Percentiles rank a stretch among this genome's conserved stretches.
Conservation (phyloP, 2,329 filamentous ascomycete species). For the Talaromyces sp. region DNA sequence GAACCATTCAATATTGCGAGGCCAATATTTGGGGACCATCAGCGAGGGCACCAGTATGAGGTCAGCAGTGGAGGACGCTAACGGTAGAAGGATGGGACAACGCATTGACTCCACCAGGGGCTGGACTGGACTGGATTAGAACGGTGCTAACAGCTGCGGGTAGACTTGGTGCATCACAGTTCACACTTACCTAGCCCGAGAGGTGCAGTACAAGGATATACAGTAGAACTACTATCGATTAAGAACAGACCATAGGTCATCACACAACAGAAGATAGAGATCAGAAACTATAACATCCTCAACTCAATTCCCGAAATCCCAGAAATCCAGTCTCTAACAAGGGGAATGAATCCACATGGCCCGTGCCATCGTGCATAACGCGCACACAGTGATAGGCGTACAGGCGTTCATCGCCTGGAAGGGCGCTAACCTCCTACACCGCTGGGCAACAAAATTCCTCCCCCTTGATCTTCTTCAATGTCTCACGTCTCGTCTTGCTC, state of each 20-base stretch:
- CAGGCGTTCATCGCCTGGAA: neutral
- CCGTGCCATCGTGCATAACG: constrained; percentile 1
- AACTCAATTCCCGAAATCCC: neutral
- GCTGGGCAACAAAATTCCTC: constrained; percentile 34
- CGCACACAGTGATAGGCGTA: constrained; percentile 13
- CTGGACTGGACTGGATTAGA: constrained; percentile 7
- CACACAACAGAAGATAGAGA: neutral
- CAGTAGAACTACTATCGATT: no score
- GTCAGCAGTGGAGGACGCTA: constrained; percentile 2
- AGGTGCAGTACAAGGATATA: no score
- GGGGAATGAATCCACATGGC: neutral
- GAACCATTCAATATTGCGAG: neutral
- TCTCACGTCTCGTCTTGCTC: constrained; percentile 14
- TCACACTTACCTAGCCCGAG: no score
- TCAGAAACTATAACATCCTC: neutral
- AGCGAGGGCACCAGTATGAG: neutral
- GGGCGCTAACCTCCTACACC: constrained; percentile 22
- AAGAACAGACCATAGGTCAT: no score
- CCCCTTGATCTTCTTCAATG: constrained; percentile 17
- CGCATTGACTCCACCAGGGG: constrained; percentile 6
- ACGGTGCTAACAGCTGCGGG: no score
- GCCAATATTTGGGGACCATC: neutral
- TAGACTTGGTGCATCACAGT: no score
- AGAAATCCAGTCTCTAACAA: neutral
- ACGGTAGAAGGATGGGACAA: constrained; percentile 6